Evolutionary conservation across 495 filamentous ascomycete species (phyloP).

Genomic region (Neurospora sp.): DNA sequence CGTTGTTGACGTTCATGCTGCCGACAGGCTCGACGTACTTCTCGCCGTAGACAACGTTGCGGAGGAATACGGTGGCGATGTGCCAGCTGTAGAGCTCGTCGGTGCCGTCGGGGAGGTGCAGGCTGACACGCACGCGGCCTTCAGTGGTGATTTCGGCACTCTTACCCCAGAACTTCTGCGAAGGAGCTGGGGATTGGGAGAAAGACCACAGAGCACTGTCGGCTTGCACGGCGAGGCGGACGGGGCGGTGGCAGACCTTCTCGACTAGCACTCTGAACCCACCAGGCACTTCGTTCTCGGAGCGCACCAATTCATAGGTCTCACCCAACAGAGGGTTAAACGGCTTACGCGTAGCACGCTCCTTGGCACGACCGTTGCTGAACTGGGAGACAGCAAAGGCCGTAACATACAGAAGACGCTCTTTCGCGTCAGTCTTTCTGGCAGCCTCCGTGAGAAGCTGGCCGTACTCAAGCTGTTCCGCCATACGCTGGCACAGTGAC

Average conservation of each 20-base stretch:
- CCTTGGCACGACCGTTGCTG: slow-evolving; percentile 68
- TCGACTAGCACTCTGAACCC: slow-evolving; percentile 84
- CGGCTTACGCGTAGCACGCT: slow-evolving; percentile 89
- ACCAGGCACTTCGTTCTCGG: slow-evolving; percentile 58
- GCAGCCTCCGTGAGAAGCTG: slow-evolving; percentile 69
- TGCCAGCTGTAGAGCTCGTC: slow-evolving; percentile 79
- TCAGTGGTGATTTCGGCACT: slow-evolving; percentile 87
- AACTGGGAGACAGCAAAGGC: slow-evolving; percentile 85
- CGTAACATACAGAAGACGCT: slow-evolving; percentile 72
- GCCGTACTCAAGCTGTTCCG: slow-evolving; percentile 86
- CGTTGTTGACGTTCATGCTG: slow-evolving; percentile 70
- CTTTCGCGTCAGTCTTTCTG: slow-evolving; percentile 43
- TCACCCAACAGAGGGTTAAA: slow-evolving; percentile 98
- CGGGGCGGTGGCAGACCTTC: slow-evolving; percentile 86
- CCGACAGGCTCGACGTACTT: slow-evolving; percentile 96
- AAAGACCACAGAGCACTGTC: slow-evolving; percentile 77
- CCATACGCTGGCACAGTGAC: slow-evolving; percentile 74
- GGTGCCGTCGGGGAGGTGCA: slow-evolving; percentile 49
- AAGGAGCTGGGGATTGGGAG: slow-evolving; percentile 74
- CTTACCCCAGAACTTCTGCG: slow-evolving; percentile 98
- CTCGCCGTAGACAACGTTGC: slow-evolving; percentile 95
- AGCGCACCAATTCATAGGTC: slow-evolving; percentile 85
- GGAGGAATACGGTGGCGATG: slow-evolving; percentile 75
- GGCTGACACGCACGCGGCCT: slow-evolving; percentile 64
- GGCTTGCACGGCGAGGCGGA: slow-evolving; percentile 86